Base-by-base conservation (phyloP, 1,284 basidiomycete species). In the Ustilago vetiveriae region DNA sequence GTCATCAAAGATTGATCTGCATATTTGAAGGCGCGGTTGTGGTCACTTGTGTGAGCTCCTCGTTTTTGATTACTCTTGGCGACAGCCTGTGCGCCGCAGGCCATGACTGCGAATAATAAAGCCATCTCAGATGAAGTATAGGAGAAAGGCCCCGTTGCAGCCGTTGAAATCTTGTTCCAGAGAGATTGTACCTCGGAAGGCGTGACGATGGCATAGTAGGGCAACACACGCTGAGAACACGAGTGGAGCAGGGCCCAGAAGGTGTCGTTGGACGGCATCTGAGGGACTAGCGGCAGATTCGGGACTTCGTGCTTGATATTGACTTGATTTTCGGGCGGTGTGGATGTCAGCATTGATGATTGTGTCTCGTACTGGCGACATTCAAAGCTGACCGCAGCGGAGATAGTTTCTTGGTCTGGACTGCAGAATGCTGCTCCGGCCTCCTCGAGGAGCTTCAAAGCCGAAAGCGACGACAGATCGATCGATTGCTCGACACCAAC, bases 51-150 rank as follows among this genome's bases (percentile, higher is more conserved):
- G 6, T 23, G 9, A 23, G 24, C n/a, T 14, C 6, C 23, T 8
- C 11, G 17, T 17, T 17, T 8, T 21, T 21, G 16, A 10, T 1
- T 9, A 16, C 23, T 9, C 17, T 14, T 26, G 24, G 11, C 22
- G 32, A 41, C 11, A 8, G 42, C 37, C 19, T 54, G 43, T 11
- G 44, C 30, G 13, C 37, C 52, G n/a, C 52, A 54, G n/a, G 52
- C 36, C 52, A 54, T 41, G 38, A 54, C 21, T 1, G 52, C 52
- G 21, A 46, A 54, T 6, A 54, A 14, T 7, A 54, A 23, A 6
- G 52, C 43, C 2, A 39, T n/a, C 6, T 39, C 38, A 6, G 44
- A 35, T 6, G 23, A 4, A 14, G 19, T 16, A 4, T 22, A 29
- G 5, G 33, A 9, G 17, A 19, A 2, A 10, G 21, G 14, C 24